Base-by-base conservation (phyloP, 1,139 yeast genomes). In the Geotrichum reessii region DNA sequence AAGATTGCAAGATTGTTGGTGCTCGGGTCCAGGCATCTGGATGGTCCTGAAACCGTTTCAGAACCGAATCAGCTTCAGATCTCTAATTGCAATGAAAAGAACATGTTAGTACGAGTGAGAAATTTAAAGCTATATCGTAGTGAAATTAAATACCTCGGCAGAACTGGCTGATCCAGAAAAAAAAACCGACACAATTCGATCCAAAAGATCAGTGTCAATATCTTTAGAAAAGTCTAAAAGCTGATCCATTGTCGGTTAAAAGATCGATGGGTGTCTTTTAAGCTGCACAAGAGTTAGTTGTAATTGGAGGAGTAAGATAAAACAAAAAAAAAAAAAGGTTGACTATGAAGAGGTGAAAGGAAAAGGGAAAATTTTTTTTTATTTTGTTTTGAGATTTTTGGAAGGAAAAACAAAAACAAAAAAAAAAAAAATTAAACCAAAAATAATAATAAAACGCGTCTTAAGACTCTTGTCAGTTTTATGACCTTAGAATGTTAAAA, bases 21-120 rank as follows among this genome's bases (percentile, higher is more conserved):
- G 96, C 95, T 61, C 87, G 83, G 66, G 88, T 90, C 99, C 99
- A 93, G 37, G 97, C 87, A 66, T 93, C 97, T 1, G 95, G 95
- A 72, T 92, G 87, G 63, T 91, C 96, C 74, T 93, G 97, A 72
- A 93, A 92, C 74, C 85, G 86, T 53, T 93, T 91, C 69, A 93
- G 80, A 6, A 90, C 80, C 52, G 79, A 78, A 73, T 90, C 97
- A 12, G 99, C 99, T 63, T 81, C 80, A 66, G 86, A 86, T 67
- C 92, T 95, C 65, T 73, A 55, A n/a, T 7, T 12, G 21, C 11
- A 44, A 31, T 9, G 40, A 31, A 31, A 31, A 31, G 40, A 44
- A 14, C n/a, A 24, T 17, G 55, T 44, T 31, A 44, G 44, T 19
- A 31, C 19, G 37, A 5, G 17, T 12, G n/a, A 2, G 24, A 12